Conservation (phyloP, 164 flowering plant species). For the Berberis vulgaris region DNA sequence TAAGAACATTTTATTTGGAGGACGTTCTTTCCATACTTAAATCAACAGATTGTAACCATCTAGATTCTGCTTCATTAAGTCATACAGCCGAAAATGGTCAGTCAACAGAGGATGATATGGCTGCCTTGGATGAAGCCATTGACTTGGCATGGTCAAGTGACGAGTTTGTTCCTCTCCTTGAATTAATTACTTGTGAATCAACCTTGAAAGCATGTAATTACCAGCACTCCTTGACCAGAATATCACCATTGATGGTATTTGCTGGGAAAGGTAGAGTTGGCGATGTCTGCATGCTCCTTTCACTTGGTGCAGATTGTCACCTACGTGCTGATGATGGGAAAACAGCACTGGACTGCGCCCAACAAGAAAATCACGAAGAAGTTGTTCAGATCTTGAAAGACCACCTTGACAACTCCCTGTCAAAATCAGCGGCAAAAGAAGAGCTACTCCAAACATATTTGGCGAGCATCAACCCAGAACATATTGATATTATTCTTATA, state of each 20-base stretch:
- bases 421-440: slow-evolving; percentile 33
- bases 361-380: slow-evolving; percentile 46
- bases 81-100: slow-evolving; percentile 18
- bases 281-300: slow-evolving; percentile 85
- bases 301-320: slow-evolving; percentile 68
- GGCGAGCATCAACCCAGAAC: slow-evolving; percentile 46
- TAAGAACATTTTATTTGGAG: slow-evolving; percentile 69
- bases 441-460: slow-evolving; percentile 60
- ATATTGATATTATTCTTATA: slow-evolving; percentile 61
- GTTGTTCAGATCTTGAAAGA: slow-evolving; percentile 47
- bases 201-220: slow-evolving; percentile 47
- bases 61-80: slow-evolving; percentile 15
- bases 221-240: slow-evolving; percentile 71
- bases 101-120: slow-evolving; percentile 42
- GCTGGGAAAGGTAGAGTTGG: slow-evolving; percentile 76
- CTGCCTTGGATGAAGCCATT: slow-evolving; percentile 81
- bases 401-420: slow-evolving; percentile 27
- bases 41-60: slow-evolving; percentile 37
- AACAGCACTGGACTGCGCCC: slow-evolving; percentile 77
- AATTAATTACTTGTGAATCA: slow-evolving; percentile 53
- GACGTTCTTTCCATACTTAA: slow-evolving; percentile 71
- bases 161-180: slow-evolving; percentile 73
- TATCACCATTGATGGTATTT: slow-evolving; percentile 85
- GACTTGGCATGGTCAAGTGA: slow-evolving; percentile 63
- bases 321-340: slow-evolving; percentile 54